Percentiles rank a stretch among this genome's conserved stretches.
phyloP scores from a whole-genome alignment of 2,329 filamentous ascomycete genomes.

The Hypoxylon rubiginosum region DNA sequence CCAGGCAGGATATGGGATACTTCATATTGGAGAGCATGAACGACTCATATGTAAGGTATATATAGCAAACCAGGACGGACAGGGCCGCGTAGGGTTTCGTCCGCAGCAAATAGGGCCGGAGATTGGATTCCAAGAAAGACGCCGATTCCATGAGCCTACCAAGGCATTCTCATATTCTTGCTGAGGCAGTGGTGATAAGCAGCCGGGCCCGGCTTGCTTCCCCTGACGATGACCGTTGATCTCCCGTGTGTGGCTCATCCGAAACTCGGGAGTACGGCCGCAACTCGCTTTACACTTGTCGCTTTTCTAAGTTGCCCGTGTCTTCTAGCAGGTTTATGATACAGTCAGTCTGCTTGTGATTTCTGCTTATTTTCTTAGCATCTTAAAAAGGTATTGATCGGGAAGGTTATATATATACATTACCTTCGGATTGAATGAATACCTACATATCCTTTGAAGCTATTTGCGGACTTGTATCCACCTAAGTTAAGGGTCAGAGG shows the following conservation, averaged over 20 bases:
- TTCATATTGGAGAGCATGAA: background rate
- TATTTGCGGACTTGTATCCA: too few species aligned
- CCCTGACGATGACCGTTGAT: background rate
- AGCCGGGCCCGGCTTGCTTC: background rate
- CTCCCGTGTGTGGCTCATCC: background rate
- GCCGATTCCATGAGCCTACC: background rate
- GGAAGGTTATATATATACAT: too few species aligned
- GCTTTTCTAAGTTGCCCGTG: too few species aligned
- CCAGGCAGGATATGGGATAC: background rate
- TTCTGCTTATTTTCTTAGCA: too few species aligned
- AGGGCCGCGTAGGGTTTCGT: slow-evolving; percentile 1
- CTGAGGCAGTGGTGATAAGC: background rate
- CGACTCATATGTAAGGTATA: slow-evolving; percentile 1
- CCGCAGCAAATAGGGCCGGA: slow-evolving; percentile 16
- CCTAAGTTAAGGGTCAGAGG: too few species aligned
- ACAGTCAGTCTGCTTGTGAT: too few species aligned
- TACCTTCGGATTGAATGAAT: too few species aligned
- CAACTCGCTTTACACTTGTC: background rate
- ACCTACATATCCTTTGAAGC: too few species aligned
- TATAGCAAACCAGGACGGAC: background rate
- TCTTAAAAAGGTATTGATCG: too few species aligned
- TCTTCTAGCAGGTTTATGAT: too few species aligned
- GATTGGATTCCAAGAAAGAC: background rate
- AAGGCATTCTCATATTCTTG: background rate
- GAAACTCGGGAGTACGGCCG: slow-evolving; percentile 9